Percentiles rank a stretch among this genome's conserved stretches.
These are phyloP conservation scores for Neoarthrinium moseri DNA, from an alignment of 2,329 filamentous ascomycete species.

Conservation along the genomic window DNA sequence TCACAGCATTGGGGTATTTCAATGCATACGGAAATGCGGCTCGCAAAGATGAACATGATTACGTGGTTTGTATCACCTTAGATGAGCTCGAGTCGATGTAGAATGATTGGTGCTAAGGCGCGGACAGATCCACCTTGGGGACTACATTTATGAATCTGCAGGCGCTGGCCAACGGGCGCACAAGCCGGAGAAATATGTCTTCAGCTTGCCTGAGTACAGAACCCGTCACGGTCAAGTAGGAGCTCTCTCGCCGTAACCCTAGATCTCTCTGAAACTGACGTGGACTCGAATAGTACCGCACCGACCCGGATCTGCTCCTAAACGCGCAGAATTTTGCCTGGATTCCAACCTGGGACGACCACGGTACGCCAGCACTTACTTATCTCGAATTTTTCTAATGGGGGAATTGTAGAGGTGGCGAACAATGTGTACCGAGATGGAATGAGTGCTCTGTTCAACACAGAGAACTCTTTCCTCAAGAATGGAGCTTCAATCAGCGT, in stretches of 20 bases:
- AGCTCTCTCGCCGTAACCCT: too few species aligned
- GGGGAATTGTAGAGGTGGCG: constrained; percentile 44
- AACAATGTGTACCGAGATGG: constrained; percentile 68
- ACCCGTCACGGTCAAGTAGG: constrained; percentile 35
- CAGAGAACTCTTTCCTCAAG: constrained; percentile 51
- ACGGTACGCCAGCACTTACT: constrained; percentile 24
- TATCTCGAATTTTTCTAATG: neutral
- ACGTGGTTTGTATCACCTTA: constrained; percentile 34
- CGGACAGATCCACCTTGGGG: constrained; percentile 32
- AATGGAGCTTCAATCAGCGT: constrained; percentile 56
- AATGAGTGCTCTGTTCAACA: constrained; percentile 57
- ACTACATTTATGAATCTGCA: constrained; percentile 65
- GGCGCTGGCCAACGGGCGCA: constrained; percentile 25
- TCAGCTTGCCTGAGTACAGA: constrained; percentile 40
- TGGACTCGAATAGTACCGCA: constrained; percentile 34
- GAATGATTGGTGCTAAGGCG: neutral
- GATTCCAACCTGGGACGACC: constrained; percentile 46
- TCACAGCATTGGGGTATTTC: constrained; percentile 42
- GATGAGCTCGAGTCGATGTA: neutral
- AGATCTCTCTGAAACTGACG: too few species aligned
- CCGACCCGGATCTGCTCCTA: constrained; percentile 39
- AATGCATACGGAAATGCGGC: constrained; percentile 43
- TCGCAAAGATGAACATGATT: constrained; percentile 43
- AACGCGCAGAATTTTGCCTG: constrained; percentile 39
- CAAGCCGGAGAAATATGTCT: constrained; percentile 23